Conservation (phyloP, 2,329 filamentous ascomycete genomes). For the Leptodontidium sp. region DNA sequence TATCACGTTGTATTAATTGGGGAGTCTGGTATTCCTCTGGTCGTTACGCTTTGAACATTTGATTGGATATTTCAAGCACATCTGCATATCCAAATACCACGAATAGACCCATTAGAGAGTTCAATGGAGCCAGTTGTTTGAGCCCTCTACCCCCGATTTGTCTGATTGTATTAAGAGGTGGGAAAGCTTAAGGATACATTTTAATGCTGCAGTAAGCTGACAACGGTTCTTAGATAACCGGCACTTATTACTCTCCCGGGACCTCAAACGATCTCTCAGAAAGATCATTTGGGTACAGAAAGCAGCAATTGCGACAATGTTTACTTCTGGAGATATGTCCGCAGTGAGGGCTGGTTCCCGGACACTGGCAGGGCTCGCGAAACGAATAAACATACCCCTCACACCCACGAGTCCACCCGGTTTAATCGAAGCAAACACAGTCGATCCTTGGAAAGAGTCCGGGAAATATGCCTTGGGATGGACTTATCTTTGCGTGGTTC, state of each 20-base stretch:
- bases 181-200: slow-evolving; percentile 16
- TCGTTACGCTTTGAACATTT: slow-evolving; percentile 25
- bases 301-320: slow-evolving; percentile 26
- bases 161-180: slow-evolving; percentile 20
- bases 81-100: slow-evolving; percentile 29
- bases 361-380: slow-evolving; percentile 43
- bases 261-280: slow-evolving; percentile 19
- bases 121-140: slow-evolving; percentile 31
- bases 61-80: slow-evolving; percentile 30
- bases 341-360: slow-evolving; percentile 38
- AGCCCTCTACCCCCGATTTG: slow-evolving; percentile 13
- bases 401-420: slow-evolving; percentile 67
- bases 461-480: slow-evolving; percentile 88
- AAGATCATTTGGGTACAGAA: slow-evolving; percentile 5
- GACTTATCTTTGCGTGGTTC: slow-evolving; percentile 83
- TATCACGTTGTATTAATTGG: slow-evolving; percentile 45
- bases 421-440: slow-evolving; percentile 66
- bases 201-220: slow-evolving; percentile 30
- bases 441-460: slow-evolving; percentile 82
- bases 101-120: slow-evolving; percentile 10
- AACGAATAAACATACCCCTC: slow-evolving; percentile 66
- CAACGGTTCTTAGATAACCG: slow-evolving; percentile 21
- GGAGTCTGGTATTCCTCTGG: slow-evolving; percentile 51
- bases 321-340: slow-evolving; percentile 31
- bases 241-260: slow-evolving; percentile 20